Evolutionary conservation across 345 rosid species (phyloP), one percentile per base, ranked within the genome.

Genomic region (Gossypium sturtianum): DNA sequence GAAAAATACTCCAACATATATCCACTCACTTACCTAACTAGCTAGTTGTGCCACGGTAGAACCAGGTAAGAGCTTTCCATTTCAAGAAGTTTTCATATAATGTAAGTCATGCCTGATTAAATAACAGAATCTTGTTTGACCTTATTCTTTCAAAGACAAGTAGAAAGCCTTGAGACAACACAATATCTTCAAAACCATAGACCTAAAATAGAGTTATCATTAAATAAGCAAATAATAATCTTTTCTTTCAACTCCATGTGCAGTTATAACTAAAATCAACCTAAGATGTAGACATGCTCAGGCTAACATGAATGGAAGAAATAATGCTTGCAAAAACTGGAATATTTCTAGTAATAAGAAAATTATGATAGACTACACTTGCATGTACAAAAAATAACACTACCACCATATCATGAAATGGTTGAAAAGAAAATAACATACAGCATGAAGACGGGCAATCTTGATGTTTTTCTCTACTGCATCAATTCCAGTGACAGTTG

Each of bases 381-480:
- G 17, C 76, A 56, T 44, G 75, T 12, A 49, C 9, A 64, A 53
- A 49, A 27, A 12, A 2, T 15, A 65, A 53, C 41, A 52, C 22
- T 7, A 54, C 53, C 45, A 9, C 15, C 43, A n/a, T 4, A 52
- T 70, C 25, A 70, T 51, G 47, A 51, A 56, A 66, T 75, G 20
- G 15, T 23, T 68, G 53, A 34, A 58, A 75, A 70, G 48, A 59
- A 56, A 79, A 74, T 73, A 29, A 61, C 67, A 76, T 95, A 95
- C 99, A 80, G 98, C 93, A 63, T 95, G 99, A 82, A 93, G 83
- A 54, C 86, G 85, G 47, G 99, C 99, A 71, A 95, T 89, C 82
- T 90, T 90, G 82, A 91, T 76, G 83, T 93, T 91, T 82, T 93
- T 93, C 77, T 93, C 97, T 74, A 90, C 91, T 34, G 98, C 98